Evolutionary conservation across 1,139 yeast genomes (phyloP), one percentile per base, ranked within the genome.

Genomic region (Spencermartinsiella ligniputridi): DNA sequence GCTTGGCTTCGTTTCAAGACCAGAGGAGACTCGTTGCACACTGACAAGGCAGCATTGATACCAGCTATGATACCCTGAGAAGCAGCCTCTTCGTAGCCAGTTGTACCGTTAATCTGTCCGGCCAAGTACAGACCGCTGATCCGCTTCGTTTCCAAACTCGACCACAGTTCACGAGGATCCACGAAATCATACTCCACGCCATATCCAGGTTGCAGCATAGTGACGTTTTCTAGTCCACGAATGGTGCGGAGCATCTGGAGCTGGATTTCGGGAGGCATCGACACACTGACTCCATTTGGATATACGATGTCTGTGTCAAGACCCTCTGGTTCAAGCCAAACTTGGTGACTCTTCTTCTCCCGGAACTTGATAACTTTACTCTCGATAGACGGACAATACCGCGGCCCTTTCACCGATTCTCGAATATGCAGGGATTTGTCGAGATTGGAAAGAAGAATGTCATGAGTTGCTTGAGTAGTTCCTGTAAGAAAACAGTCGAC

Each of bases 81-180:
- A 1, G 97, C 96, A 0, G 99, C 99, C 62, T 94, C 99, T 67
- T 94, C 99, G 57, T 94, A 94, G 0, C 99, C 99, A 0, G 99
- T 94, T 1, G 99, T 94, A 37, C 99, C 99, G 61, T 94, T 94
- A 36, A 94, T 94, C 65, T 94, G 99, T 1, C 99, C 99, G 0
- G 98, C 99, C 43, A 94, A 71, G 59, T 69, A 94, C 36, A 94
- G 67, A 0, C 97, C 97, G 15, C 74, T 68, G 1, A 94, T 80
- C 3, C 78, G 66, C 57, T 87, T 89, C 0, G 97, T 88, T 61
- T 92, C 96, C 38, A 94, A 65, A 0, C 95, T 85, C 41, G 74
- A 75, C 44, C 75, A 73, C 45, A 94, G 71, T 58, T 90, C 97
- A 51, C 96, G 74, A 2, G 99, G 98, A 59, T 92, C 97, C 20